Conservation (phyloP, 2,329 filamentous ascomycete species). For the Aspergillus pseudoglaucus region DNA sequence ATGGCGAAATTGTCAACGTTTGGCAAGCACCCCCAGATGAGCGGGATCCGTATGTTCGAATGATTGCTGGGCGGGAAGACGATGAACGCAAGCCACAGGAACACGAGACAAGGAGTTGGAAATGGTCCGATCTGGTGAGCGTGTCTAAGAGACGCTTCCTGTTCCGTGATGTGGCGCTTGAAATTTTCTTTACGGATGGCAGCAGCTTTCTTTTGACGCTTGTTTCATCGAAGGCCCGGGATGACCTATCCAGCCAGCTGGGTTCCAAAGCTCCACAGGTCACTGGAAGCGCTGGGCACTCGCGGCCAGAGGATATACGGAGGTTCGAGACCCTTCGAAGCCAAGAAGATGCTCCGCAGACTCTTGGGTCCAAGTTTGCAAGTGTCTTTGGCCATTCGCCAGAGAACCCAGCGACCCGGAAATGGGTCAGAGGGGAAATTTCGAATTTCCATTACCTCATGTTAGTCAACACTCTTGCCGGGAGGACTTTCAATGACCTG, state of each 20-base stretch:
- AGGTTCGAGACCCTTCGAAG: conserved; percentile 76
- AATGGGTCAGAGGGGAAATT: conserved; percentile 89
- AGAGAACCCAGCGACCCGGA: conserved; percentile 76
- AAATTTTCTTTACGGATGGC: conserved; percentile 95
- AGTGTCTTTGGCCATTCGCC: conserved; percentile 82
- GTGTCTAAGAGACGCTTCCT: conserved; percentile 93
- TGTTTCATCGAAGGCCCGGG: conserved; percentile 64
- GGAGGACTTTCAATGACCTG: conserved; percentile 92
- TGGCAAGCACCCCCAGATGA: conserved; percentile 90
- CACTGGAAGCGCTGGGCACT: conserved; percentile 59
- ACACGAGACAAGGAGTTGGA: conserved; percentile 84
- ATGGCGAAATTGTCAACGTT: conserved; percentile 94
- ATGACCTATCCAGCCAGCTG: conserved; percentile 74
- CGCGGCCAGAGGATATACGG: conserved; percentile 84
- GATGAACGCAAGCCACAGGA: conserved; percentile 55
- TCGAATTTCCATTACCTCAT: conserved; percentile 99
- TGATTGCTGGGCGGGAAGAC: conserved; percentile 74
- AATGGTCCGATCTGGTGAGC: conserved; percentile 88
- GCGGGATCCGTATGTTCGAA: conserved; percentile 88
- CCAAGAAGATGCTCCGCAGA: conserved; percentile 56
- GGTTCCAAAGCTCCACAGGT: conserved; percentile 74
- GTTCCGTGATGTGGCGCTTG: conserved; percentile 92
- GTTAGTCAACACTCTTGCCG: conserved; percentile 96
- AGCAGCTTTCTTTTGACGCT: conserved; percentile 89
- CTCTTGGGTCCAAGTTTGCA: conserved; percentile 80